Evolutionary conservation across 2,329 filamentous ascomycete genomes (phyloP).

Genomic region (Elsinoe ampelina): DNA sequence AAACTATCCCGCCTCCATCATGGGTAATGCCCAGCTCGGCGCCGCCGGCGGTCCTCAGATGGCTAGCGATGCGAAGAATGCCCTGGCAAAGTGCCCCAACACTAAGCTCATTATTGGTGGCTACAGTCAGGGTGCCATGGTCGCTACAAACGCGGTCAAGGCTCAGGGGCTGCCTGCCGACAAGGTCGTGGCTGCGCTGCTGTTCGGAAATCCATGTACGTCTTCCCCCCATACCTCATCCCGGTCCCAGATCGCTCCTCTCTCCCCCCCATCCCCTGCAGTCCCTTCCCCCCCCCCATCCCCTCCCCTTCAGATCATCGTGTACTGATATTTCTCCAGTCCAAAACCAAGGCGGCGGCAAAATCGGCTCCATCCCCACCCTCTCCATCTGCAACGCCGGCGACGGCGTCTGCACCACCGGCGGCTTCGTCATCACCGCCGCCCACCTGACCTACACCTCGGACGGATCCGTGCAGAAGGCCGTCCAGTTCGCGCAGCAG

Average conservation of each 20-base stretch:
- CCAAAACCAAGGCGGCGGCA: neutral
- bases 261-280: no score
- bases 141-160: slow-evolving; percentile 21
- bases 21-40: slow-evolving; percentile 17
- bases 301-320: neutral
- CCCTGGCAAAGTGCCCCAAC: slow-evolving; percentile 21
- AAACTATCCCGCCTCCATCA: slow-evolving; percentile 38
- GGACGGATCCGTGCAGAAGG: slow-evolving; percentile 4
- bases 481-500: neutral
- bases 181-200: slow-evolving; percentile 18
- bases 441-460: slow-evolving; percentile 19
- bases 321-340: neutral
- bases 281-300: neutral
- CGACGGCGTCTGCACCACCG: slow-evolving; percentile 22
- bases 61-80: slow-evolving; percentile 18
- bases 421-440: slow-evolving; percentile 19
- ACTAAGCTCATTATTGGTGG: slow-evolving; percentile 23
- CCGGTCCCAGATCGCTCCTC: no score
- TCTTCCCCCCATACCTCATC: no score
- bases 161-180: slow-evolving; percentile 7
- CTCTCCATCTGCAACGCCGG: slow-evolving; percentile 20
- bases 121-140: slow-evolving; percentile 23
- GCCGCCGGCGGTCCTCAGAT: slow-evolving; percentile 19
- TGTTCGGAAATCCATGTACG: slow-evolving; percentile 23
- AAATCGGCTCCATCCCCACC: neutral